A percentile compares a stretch with the other conserved stretches of the same genome.
Evolutionary conservation across 2,329 filamentous ascomycete species (phyloP).

Genomic region (Colletotrichum orbiculare): DNA sequence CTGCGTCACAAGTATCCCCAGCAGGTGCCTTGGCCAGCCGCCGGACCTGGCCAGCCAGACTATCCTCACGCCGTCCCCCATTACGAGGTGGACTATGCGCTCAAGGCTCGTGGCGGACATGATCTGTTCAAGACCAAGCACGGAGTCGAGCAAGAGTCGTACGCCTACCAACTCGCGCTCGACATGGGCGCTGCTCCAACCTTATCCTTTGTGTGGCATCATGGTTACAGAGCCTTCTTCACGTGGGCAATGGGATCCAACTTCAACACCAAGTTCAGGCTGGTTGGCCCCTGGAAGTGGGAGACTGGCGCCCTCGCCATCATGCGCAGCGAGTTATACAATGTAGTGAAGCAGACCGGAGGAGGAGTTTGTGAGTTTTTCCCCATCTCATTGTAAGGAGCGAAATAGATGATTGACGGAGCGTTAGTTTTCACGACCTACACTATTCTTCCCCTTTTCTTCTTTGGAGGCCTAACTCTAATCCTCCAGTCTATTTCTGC

Average conservation of each 20-base stretch:
- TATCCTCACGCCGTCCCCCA: constrained; percentile 42
- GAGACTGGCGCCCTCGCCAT: constrained; percentile 48
- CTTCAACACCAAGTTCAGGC: constrained; percentile 61
- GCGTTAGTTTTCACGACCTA: constrained; percentile 48
- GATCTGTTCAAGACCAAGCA: constrained; percentile 49
- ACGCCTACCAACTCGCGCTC: constrained; percentile 60
- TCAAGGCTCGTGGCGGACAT: constrained; percentile 48
- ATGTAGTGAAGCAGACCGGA: constrained; percentile 49
- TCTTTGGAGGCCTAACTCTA: constrained; percentile 51
- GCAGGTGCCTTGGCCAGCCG: constrained; percentile 32
- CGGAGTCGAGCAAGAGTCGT: constrained; percentile 61
- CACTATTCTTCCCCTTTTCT: constrained; percentile 48
- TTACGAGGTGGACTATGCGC: constrained; percentile 54
- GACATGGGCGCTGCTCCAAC: constrained; percentile 58
- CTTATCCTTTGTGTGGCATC: constrained; percentile 46
- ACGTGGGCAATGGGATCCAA: constrained; percentile 61
- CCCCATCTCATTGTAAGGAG: background rate
- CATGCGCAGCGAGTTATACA: constrained; percentile 55
- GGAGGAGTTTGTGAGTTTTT: constrained; percentile 50
- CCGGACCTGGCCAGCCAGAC: background rate
- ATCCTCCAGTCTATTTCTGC: constrained; percentile 42
- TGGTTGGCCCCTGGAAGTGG: constrained; percentile 57
- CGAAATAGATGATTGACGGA: background rate
- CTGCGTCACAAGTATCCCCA: constrained; percentile 44
- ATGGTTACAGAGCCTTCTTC: constrained; percentile 50